These are phyloP conservation scores for Willaertia magna DNA, from an alignment of 208 protist species.

Conservation along the genomic window DNA sequence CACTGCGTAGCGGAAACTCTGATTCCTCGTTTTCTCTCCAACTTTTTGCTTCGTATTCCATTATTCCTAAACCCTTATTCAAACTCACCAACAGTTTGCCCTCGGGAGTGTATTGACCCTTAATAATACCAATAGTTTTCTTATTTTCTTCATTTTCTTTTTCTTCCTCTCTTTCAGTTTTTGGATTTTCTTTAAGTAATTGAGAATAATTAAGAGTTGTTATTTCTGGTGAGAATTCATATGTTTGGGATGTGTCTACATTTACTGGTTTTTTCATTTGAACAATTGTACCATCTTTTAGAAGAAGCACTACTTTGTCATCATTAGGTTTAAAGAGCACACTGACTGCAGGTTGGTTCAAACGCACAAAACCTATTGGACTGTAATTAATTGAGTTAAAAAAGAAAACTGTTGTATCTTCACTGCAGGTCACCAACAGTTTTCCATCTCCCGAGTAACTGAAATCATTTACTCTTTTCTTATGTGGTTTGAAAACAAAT, in stretches of 20 bases:
- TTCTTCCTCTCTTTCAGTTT: conserved; percentile 37
- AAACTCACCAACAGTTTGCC: not conserved
- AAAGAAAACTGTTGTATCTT: conserved; percentile 75
- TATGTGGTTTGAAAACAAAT: conserved; percentile 49
- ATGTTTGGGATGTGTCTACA: conserved; percentile 8
- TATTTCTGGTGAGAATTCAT: not conserved
- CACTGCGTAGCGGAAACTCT: not conserved
- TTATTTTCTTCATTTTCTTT: not conserved
- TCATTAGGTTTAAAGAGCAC: not conserved
- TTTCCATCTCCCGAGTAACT: conserved; percentile 43
- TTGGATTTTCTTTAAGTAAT: conserved; percentile 22
- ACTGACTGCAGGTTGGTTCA: not conserved
- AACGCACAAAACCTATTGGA: not conserved
- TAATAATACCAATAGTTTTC: not conserved
- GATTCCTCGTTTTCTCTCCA: conserved; percentile 38
- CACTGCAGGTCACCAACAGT: conserved; percentile 58
- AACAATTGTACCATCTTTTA: not conserved
- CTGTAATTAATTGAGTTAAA: conserved; percentile 30
- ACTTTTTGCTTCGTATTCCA: not conserved
- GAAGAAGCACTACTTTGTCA: not conserved
- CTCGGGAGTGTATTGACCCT: not conserved
- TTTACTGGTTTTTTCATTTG: not conserved
- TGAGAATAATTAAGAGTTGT: not conserved
- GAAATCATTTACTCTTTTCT: conserved; percentile 48
- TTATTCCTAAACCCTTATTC: not conserved